Conservation (phyloP, 1,284 basidiomycete species). For the Ceratobasidium sp. region DNA sequence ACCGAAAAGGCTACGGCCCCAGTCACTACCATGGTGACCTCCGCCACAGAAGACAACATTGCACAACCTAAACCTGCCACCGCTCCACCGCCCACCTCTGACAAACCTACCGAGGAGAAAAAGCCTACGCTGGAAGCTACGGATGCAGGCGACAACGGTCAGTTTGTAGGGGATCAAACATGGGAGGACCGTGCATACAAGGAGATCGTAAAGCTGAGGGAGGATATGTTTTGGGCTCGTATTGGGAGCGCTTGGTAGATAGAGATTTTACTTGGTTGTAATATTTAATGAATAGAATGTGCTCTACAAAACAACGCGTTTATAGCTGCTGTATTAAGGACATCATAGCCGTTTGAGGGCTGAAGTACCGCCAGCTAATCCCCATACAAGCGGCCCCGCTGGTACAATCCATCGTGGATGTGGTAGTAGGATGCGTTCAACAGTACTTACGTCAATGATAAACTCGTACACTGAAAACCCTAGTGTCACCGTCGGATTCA, state of each 20-base stretch:
- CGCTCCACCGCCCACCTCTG: conserved; percentile 7
- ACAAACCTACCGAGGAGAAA: conserved; percentile 19
- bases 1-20: conserved; percentile 50
- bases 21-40: conserved; percentile 48
- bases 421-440: too few species aligned
- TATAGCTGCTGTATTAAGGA: too few species aligned
- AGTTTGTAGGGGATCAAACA: conserved; percentile 69
- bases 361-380: too few species aligned
- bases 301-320: neutral
- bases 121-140: conserved; percentile 53
- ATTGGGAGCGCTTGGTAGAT: conserved; percentile 71
- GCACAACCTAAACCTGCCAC: conserved; percentile 47
- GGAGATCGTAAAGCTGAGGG: conserved; percentile 81
- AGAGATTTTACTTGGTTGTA: neutral
- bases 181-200: conserved; percentile 95
- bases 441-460: too few species aligned
- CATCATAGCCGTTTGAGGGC: too few species aligned
- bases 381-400: too few species aligned
- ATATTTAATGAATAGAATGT: conserved; percentile 22
- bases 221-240: conserved; percentile 91
- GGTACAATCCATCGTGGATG: too few species aligned
- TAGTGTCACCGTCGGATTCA: too few species aligned
- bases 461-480: too few species aligned
- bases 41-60: conserved; percentile 43
- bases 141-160: conserved; percentile 57